Percentiles rank a stretch among this genome's conserved stretches.
Evolutionary conservation across 2,329 filamentous ascomycete genomes (phyloP).

Genomic region (Colletotrichum tabaci): DNA sequence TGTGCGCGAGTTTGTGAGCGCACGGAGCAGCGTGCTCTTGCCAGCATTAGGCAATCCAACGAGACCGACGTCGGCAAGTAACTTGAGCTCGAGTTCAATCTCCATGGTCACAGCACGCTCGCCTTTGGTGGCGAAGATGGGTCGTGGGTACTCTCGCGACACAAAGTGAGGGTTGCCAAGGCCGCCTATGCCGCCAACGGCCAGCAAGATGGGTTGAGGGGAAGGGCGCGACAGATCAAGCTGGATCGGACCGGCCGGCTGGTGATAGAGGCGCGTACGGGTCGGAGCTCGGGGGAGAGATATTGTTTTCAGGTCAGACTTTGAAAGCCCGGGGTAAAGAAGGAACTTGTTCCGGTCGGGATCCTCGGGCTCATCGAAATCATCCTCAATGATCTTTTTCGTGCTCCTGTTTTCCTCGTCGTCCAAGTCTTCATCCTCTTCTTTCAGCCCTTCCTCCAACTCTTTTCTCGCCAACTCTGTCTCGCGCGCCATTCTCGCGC

Average conservation of each 20-base stretch:
- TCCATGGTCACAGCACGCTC: constrained; percentile 84
- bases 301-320: constrained; percentile 74
- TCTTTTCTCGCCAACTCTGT: constrained; percentile 39
- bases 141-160: constrained; percentile 79
- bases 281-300: constrained; percentile 66
- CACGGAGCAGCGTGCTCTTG: constrained; percentile 91
- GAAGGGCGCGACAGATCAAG: constrained; percentile 84
- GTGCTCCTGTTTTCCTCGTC: constrained; percentile 16
- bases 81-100: constrained; percentile 91
- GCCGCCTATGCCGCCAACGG: constrained; percentile 89
- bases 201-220: constrained; percentile 86
- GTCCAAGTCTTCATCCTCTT: constrained; percentile 27
- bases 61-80: constrained; percentile 94
- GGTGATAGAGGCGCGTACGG: constrained; percentile 70
- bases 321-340: constrained; percentile 83
- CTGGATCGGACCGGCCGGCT: constrained; percentile 80
- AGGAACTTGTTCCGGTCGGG: constrained; percentile 82
- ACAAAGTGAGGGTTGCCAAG: constrained; percentile 95
- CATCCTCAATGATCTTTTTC: constrained; percentile 45
- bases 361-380: constrained; percentile 60
- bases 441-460: constrained; percentile 33
- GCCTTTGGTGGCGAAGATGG: constrained; percentile 91
- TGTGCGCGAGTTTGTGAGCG: constrained; percentile 89
- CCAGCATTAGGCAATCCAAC: constrained; percentile 97
- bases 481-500: constrained; percentile 26